Conservation (phyloP, 306 rosid species). For the Corylus avellana region DNA sequence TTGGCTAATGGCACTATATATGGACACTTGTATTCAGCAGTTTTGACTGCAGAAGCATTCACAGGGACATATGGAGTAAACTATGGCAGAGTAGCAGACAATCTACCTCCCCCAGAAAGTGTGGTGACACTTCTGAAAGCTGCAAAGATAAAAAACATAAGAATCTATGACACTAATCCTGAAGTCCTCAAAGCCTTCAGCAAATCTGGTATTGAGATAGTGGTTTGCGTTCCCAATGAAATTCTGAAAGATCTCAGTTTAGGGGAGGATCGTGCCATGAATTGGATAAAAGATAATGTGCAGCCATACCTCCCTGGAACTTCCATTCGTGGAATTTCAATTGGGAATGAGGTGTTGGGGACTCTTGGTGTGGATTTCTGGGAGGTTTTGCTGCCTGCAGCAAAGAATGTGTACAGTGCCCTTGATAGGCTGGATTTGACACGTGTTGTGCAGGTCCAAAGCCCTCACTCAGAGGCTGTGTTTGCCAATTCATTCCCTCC, state of each 20-base stretch:
- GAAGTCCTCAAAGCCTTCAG: conserved; percentile 74
- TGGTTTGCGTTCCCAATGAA: conserved; percentile 58
- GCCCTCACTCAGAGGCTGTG: conserved; percentile 93
- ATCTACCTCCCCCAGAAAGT: conserved; percentile 68
- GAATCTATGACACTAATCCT: conserved; percentile 74
- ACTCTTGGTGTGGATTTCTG: conserved; percentile 45
- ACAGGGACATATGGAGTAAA: conserved; percentile 86
- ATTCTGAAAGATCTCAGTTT: conserved; percentile 57
- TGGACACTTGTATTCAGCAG: conserved; percentile 20
- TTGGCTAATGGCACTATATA: not conserved
- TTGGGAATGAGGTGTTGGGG: conserved; percentile 89
- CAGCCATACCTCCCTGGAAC: conserved; percentile 78
- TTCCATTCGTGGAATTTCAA: conserved; percentile 65
- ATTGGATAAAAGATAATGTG: conserved; percentile 84
- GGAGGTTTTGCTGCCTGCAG: conserved; percentile 78
- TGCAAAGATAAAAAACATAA: conserved; percentile 67
- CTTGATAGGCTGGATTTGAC: conserved; percentile 52
- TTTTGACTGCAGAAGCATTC: conserved; percentile 42
- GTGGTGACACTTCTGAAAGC: conserved; percentile 92
- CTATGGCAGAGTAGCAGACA: conserved; percentile 83
- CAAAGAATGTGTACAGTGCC: conserved; percentile 63
- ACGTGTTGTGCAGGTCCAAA: conserved; percentile 60
- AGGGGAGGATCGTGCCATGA: conserved; percentile 77
- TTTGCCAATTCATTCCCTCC: conserved; percentile 88
- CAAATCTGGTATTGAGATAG: conserved; percentile 71